phyloP scores from a whole-genome alignment of 2,329 filamentous ascomycete genomes.

The Penicillium sp. region DNA sequence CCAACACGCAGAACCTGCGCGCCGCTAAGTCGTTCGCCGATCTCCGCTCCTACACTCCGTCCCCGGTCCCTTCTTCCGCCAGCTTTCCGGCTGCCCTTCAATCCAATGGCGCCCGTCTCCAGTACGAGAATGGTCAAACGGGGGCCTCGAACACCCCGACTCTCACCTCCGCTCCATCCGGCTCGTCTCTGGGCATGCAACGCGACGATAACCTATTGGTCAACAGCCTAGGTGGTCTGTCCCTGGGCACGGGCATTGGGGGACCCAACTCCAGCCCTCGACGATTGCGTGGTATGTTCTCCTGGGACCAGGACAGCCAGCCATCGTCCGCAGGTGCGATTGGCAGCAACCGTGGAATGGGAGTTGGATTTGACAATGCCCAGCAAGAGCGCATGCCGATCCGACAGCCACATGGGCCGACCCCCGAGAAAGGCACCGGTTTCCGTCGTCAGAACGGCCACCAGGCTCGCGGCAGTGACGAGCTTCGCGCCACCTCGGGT shows the following conservation, averaged over 20 bases:
- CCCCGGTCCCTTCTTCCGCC: conserved; percentile 80
- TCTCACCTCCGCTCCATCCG: conserved; percentile 56
- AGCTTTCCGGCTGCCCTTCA: conserved; percentile 71
- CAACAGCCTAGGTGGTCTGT: conserved; percentile 59
- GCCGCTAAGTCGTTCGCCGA: conserved; percentile 97
- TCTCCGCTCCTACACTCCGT: conserved; percentile 88
- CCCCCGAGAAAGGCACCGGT: conserved; percentile 55
- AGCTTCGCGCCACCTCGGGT: conserved; percentile 56
- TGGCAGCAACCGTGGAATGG: conserved; percentile 60
- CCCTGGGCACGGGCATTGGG: conserved; percentile 48
- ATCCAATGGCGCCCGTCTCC: conserved; percentile 58
- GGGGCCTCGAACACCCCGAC: conserved; percentile 61
- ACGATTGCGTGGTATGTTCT: conserved; percentile 56
- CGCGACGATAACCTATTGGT: conserved; percentile 57
- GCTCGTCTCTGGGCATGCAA: conserved; percentile 44
- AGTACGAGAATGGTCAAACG: conserved; percentile 54
- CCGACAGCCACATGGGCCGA: conserved; percentile 58
- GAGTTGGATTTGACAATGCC: conserved; percentile 54
- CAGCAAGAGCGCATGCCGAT: conserved; percentile 53
- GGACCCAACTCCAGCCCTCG: conserved; percentile 52
- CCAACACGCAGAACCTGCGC: conserved; percentile 72
- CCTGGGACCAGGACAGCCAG: conserved; percentile 53
- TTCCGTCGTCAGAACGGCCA: conserved; percentile 59
- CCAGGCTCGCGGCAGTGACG: conserved; percentile 58
- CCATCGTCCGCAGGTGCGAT: conserved; percentile 52